Evolutionary conservation across 1,284 basidiomycete species (phyloP).

Genomic region (Tilletia caries): DNA sequence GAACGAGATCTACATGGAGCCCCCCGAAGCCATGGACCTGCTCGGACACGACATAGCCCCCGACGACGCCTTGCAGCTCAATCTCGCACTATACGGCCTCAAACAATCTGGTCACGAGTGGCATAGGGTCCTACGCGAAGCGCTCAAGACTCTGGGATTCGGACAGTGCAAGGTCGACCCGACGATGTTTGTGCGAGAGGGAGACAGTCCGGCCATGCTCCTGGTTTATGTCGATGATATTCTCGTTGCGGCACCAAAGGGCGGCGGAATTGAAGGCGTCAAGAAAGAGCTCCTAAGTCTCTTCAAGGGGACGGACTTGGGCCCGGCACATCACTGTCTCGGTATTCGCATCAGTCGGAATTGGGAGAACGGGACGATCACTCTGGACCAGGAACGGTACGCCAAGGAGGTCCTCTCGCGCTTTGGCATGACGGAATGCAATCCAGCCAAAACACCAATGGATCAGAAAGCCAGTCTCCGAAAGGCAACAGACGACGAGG

Average conservation of each 20-base stretch:
- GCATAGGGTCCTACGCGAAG: background rate
- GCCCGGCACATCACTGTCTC: background rate
- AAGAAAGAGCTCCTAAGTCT: background rate
- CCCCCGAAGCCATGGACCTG: background rate
- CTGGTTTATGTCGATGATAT: background rate
- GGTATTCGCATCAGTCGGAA: background rate
- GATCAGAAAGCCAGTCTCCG: background rate
- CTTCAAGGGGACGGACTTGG: slow-evolving; percentile 5
- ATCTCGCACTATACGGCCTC: slow-evolving; percentile 1
- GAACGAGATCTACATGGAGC: slow-evolving; percentile 3
- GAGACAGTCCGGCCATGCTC: background rate
- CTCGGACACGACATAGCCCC: background rate
- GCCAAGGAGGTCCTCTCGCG: background rate
- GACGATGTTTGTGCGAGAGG: background rate
- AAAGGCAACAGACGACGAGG: background rate
- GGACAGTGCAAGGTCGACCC: slow-evolving; percentile 1
- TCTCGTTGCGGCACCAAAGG: background rate
- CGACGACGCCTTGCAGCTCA: background rate
- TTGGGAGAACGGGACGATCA: background rate
- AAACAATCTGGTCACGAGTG: slow-evolving; percentile 1
- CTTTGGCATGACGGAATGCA: slow-evolving; percentile 3
- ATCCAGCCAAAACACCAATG: background rate
- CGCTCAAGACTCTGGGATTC: background rate
- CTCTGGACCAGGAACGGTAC: slow-evolving; percentile 7
- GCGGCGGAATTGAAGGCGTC: background rate